These are phyloP conservation scores for Adansonia gregorii DNA, from an alignment of 441 rosid species.

Conservation along the genomic window DNA sequence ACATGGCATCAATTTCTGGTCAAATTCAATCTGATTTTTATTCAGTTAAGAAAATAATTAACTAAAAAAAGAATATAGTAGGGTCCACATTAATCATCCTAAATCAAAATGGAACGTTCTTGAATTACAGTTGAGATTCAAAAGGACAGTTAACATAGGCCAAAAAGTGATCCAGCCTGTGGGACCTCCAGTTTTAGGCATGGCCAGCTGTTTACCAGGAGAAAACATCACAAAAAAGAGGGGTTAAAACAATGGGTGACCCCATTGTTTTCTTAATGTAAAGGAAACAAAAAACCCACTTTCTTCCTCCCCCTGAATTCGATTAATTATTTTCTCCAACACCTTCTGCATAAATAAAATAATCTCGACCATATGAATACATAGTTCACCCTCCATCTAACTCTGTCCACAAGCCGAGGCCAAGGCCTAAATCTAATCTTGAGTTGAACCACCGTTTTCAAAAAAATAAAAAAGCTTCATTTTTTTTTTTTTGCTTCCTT, in stretches of 20 bases:
- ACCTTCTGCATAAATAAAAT: slow-evolving; percentile 1
- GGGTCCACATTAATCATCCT: not conserved
- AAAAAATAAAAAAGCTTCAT: not conserved
- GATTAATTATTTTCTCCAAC: not conserved
- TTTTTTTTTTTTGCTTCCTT: slow-evolving; percentile 12
- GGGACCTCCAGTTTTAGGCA: not conserved
- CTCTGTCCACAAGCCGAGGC: slow-evolving; percentile 14
- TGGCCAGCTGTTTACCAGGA: slow-evolving; percentile 3
- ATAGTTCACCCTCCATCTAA: not conserved
- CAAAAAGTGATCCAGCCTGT: not conserved
- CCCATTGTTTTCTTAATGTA: not conserved
- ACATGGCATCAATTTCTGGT: too few relatives aligned
- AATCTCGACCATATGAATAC: not conserved
- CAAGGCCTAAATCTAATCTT: not conserved
- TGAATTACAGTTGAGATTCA: not conserved
- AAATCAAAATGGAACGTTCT: not conserved
- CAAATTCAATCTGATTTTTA: not conserved
- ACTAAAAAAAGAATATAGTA: not conserved
- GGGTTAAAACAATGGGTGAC: slow-evolving; percentile 1
- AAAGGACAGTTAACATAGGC: slow-evolving; percentile 7
- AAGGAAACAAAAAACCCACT: not conserved
- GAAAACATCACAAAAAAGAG: not conserved
- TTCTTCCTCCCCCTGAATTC: not conserved
- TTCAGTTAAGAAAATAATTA: not conserved
- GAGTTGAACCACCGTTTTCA: slow-evolving; percentile 30